A percentile compares a stretch with the other conserved stretches of the same genome.
Conservation (phyloP, 2,329 filamentous ascomycete species). For the Phialophora chinensis region DNA sequence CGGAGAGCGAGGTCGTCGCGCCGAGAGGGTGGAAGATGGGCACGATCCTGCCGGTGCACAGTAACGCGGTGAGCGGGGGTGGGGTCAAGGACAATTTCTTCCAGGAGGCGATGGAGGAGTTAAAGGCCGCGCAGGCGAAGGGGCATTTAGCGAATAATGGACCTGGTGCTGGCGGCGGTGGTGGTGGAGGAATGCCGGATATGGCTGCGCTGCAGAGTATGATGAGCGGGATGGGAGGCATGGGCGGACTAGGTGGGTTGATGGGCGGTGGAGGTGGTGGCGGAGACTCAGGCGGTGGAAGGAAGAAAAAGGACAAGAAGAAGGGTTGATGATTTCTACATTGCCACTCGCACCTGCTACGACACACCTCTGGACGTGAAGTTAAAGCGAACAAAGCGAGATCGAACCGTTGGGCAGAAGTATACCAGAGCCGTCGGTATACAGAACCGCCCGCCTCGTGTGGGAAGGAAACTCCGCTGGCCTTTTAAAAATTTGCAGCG, state of each 20-base stretch:
- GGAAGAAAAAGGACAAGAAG: constrained; percentile 39
- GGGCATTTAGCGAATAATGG: constrained; percentile 55
- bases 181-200: constrained; percentile 40
- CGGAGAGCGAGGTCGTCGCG: constrained; percentile 73
- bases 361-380: background rate
- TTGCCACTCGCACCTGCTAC: background rate
- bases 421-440: background rate
- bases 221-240: constrained; percentile 38
- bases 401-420: background rate
- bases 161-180: constrained; percentile 40
- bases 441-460: background rate
- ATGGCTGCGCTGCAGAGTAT: constrained; percentile 38
- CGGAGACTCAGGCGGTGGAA: constrained; percentile 29
- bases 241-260: constrained; percentile 34
- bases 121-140: constrained; percentile 62
- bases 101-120: constrained; percentile 96
- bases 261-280: constrained; percentile 28
- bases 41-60: constrained; percentile 82
- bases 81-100: constrained; percentile 94
- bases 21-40: constrained; percentile 92
- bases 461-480: background rate
- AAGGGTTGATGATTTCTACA: constrained; percentile 23
- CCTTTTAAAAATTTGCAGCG: background rate
- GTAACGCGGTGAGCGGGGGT: constrained; percentile 86
- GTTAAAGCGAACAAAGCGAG: background rate